Percentiles rank a stretch among this genome's conserved stretches.
phyloP scores from a whole-genome alignment of 1,284 basidiomycete species.

The Microbotryum lychnidis-dioicae region DNA sequence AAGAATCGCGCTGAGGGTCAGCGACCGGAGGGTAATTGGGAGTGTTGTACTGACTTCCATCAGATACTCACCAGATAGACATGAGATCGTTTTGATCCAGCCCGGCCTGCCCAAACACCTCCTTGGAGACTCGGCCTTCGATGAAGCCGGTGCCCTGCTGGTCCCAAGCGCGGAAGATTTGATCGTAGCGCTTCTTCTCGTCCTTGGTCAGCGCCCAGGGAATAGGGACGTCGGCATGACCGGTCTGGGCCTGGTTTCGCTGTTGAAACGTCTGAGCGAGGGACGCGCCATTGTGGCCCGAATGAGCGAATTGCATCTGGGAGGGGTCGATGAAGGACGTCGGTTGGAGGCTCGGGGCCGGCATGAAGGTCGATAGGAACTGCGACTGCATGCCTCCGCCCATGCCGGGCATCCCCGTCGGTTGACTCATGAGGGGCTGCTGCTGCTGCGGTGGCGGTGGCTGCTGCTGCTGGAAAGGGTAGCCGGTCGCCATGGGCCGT shows the following conservation, averaged over 20 bases:
- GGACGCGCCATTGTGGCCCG: constrained; percentile 40
- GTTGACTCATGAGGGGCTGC: constrained; percentile 56
- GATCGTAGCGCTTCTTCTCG: constrained; percentile 95
- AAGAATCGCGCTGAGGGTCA: not conserved
- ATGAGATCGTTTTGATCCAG: constrained; percentile 82
- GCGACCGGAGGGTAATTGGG: not conserved
- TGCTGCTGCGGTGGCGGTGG: constrained; percentile 44
- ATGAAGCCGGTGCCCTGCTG: constrained; percentile 75
- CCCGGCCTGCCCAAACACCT: constrained; percentile 93
- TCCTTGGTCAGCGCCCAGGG: constrained; percentile 81
- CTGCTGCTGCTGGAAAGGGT: constrained; percentile 49
- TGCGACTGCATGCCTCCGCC: constrained; percentile 66
- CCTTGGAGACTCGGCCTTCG: constrained; percentile 63
- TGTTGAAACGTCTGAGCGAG: constrained; percentile 70
- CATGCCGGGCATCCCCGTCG: constrained; percentile 56
- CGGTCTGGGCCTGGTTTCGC: constrained; percentile 59
- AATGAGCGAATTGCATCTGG: constrained; percentile 32
- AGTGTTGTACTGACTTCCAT: not conserved
- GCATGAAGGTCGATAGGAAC: constrained; percentile 59
- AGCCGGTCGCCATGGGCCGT: constrained; percentile 25
- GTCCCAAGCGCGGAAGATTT: constrained; percentile 97
- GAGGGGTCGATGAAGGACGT: constrained; percentile 30
- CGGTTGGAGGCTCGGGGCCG: constrained; percentile 9
- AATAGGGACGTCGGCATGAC: constrained; percentile 62
- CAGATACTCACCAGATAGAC: constrained; percentile 69